Conservation (phyloP, 306 rosid genomes). For the Calophaca sinica region DNA sequence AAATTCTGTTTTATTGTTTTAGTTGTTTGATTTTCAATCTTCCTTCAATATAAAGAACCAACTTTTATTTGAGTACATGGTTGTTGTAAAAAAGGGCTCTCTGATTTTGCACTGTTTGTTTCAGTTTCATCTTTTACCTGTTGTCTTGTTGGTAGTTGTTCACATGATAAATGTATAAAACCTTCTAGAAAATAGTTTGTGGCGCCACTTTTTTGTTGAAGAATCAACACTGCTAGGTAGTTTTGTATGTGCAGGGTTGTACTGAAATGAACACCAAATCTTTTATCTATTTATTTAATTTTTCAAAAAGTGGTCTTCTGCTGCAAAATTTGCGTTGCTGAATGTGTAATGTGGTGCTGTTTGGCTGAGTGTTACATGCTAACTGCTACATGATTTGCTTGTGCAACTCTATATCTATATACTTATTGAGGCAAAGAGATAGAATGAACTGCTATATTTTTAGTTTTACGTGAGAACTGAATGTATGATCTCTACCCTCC, state of each 20-base stretch:
- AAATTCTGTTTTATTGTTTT: not conserved
- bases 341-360: not conserved
- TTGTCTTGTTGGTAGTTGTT: slow-evolving; percentile 11
- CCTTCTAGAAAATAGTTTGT: not conserved
- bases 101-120: slow-evolving; percentile 10
- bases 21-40: not conserved
- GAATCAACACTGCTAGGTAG: not conserved
- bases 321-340: not conserved
- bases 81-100: slow-evolving; percentile 7
- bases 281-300: not conserved
- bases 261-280: not conserved
- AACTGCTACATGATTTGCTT: slow-evolving; percentile 6
- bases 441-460: not conserved
- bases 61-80: not conserved
- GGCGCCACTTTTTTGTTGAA: too few species aligned
- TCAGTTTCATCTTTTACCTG: not conserved
- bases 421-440: not conserved
- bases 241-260: not conserved
- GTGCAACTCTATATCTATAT: not conserved
- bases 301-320: not conserved
- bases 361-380: not conserved
- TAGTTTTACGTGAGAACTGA: not conserved
- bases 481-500: too few species aligned
- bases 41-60: slow-evolving; percentile 20
- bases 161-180: not conserved